Conservation (phyloP, 768 basidiomycete species). For the Leccinum imitatum region DNA sequence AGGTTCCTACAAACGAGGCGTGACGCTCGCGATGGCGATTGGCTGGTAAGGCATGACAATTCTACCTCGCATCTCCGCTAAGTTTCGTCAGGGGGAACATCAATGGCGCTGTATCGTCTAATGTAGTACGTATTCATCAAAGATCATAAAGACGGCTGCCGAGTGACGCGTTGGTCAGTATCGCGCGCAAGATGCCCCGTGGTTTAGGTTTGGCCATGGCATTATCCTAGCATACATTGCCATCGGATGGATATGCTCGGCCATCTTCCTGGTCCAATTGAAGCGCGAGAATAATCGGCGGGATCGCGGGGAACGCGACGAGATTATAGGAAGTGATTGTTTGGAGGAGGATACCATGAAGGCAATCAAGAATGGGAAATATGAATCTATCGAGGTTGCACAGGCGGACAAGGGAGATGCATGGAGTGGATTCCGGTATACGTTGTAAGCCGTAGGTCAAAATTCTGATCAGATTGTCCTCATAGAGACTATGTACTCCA, state of each 20-base stretch:
- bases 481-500: no score
- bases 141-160: neutral
- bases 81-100: conserved; percentile 49
- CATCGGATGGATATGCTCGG: conserved; percentile 57
- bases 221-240: conserved; percentile 69
- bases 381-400: conserved; percentile 54
- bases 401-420: conserved; percentile 60
- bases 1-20: conserved; percentile 71
- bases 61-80: conserved; percentile 17
- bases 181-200: conserved; percentile 60
- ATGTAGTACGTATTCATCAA: conserved; percentile 49
- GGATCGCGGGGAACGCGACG: conserved; percentile 68
- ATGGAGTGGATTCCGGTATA: conserved; percentile 79
- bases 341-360: conserved; percentile 33
- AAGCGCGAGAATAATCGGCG: conserved; percentile 59
- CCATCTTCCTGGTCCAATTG: conserved; percentile 47
- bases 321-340: conserved; percentile 54
- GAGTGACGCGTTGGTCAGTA: conserved; percentile 42
- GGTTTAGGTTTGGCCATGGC: conserved; percentile 69
- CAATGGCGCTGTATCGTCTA: conserved; percentile 66
- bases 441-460: conserved; percentile 32
- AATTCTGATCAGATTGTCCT: neutral
- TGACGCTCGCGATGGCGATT: conserved; percentile 69
- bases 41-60: conserved; percentile 40
- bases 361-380: conserved; percentile 50